These are phyloP conservation scores for Pythium sukuiense DNA, from an alignment of 352 stramenopile species.

Conservation along the genomic window DNA sequence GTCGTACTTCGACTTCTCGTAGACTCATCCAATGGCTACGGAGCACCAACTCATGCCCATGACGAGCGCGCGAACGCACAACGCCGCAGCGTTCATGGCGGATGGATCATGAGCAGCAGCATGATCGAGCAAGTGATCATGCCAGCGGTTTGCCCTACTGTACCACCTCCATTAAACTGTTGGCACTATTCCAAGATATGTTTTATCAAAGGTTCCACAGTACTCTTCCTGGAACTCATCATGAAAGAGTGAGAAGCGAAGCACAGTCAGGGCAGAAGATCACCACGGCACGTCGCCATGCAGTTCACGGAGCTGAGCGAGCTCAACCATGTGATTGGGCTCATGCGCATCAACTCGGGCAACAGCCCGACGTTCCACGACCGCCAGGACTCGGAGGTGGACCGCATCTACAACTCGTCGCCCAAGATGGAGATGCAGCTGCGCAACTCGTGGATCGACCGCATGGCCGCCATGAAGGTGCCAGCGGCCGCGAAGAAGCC, in stretches of 20 bases:
- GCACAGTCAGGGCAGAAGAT: background rate
- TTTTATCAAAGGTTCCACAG: background rate
- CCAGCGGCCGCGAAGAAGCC: constrained; percentile 51
- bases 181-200: background rate
- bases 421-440: constrained; percentile 87
- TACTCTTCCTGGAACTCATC: background rate
- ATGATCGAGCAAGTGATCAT: background rate
- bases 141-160: background rate
- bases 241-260: background rate
- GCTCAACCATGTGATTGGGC: constrained; percentile 77
- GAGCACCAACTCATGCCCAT: background rate
- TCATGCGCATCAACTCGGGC: constrained; percentile 79
- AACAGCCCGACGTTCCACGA: constrained; percentile 90
- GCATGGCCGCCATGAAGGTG: constrained; percentile 79
- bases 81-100: background rate
- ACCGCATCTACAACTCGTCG: constrained; percentile 89
- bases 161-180: background rate
- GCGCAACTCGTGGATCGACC: constrained; percentile 89
- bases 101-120: too few species aligned
- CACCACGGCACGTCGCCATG: constrained; percentile 34
- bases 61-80: background rate
- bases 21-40: background rate
- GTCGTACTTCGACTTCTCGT: background rate
- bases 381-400: constrained; percentile 87
- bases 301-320: constrained; percentile 90